Evolutionary conservation across 73 alveolate genomes (phyloP).

Genomic region (Symbiodinium natans): DNA sequence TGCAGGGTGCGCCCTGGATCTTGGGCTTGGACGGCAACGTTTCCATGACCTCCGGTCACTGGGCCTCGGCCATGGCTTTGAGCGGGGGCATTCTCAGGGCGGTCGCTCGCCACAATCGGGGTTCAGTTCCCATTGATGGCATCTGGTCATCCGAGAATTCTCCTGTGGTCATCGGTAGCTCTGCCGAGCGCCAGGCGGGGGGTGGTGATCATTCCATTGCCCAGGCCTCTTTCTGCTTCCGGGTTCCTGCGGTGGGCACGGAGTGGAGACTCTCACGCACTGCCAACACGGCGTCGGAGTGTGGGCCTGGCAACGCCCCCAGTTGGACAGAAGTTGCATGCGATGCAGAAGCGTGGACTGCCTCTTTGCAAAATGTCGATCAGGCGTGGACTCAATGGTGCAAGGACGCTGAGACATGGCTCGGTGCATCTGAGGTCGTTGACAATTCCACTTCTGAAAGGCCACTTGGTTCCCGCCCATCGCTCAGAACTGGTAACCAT

Average conservation of each 20-base stretch:
- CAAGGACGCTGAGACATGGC: not conserved
- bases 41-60: not conserved
- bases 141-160: not conserved
- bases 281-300: not conserved
- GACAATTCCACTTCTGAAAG: not conserved
- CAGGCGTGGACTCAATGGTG: constrained; percentile 11
- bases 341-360: not conserved
- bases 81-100: not conserved
- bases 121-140: constrained; percentile 7
- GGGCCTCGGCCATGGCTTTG: not conserved
- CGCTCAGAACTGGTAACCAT: not conserved
- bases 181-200: not conserved
- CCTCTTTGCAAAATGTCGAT: not conserved
- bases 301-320: not conserved
- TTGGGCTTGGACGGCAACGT: constrained; percentile 13
- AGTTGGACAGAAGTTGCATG: not conserved
- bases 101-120: not conserved
- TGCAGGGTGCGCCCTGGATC: not conserved
- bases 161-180: not conserved
- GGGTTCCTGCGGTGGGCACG: not conserved
- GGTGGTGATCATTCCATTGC: constrained; percentile 29
- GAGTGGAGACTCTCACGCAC: constrained; percentile 2
- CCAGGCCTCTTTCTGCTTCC: not conserved
- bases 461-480: not conserved
- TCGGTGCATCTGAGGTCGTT: not conserved